A percentile compares a stretch with the other conserved stretches of the same genome.
phyloP scores from a whole-genome alignment of 2,329 filamentous ascomycete species.

The Epichloe sp. region DNA sequence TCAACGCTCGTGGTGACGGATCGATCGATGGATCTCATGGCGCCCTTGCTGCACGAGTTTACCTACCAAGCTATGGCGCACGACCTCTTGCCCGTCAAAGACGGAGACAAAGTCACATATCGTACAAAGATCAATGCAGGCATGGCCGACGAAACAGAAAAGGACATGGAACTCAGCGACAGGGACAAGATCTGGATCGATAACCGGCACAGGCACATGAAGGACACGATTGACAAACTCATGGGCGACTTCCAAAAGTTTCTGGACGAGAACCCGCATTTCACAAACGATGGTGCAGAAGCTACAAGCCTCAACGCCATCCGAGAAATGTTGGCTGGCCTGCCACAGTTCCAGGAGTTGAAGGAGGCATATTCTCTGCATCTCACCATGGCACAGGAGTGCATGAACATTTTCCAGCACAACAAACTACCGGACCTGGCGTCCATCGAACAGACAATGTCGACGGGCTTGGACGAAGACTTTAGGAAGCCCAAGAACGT shows the following conservation, averaged over 20 bases:
- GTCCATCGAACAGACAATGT: conserved; percentile 77
- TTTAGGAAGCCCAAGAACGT: conserved; percentile 82
- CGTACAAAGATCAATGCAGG: conserved; percentile 69
- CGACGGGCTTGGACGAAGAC: conserved; percentile 88
- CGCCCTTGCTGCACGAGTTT: conserved; percentile 86
- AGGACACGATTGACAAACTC: conserved; percentile 87
- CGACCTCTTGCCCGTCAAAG: conserved; percentile 77
- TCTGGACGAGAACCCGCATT: conserved; percentile 81
- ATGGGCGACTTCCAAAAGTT: conserved; percentile 90
- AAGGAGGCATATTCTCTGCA: conserved; percentile 93
- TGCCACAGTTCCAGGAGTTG: conserved; percentile 90
- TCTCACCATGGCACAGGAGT: conserved; percentile 91
- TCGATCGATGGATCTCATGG: conserved; percentile 80
- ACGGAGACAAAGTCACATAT: conserved; percentile 79
- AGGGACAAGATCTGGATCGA: conserved; percentile 92
- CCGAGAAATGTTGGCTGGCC: conserved; percentile 89
- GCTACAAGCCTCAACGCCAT: conserved; percentile 77
- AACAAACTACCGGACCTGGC: conserved; percentile 79
- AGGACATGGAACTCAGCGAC: conserved; percentile 83
- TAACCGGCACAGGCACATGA: conserved; percentile 93
- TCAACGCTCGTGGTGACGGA: conserved; percentile 80
- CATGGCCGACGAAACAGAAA: conserved; percentile 55
- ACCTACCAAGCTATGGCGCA: conserved; percentile 98
- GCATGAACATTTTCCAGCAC: conserved; percentile 83
- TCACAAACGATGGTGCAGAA: conserved; percentile 55